phyloP scores from a whole-genome alignment of 2,329 filamentous ascomycete species.

The Periglandula ipomoeae region DNA sequence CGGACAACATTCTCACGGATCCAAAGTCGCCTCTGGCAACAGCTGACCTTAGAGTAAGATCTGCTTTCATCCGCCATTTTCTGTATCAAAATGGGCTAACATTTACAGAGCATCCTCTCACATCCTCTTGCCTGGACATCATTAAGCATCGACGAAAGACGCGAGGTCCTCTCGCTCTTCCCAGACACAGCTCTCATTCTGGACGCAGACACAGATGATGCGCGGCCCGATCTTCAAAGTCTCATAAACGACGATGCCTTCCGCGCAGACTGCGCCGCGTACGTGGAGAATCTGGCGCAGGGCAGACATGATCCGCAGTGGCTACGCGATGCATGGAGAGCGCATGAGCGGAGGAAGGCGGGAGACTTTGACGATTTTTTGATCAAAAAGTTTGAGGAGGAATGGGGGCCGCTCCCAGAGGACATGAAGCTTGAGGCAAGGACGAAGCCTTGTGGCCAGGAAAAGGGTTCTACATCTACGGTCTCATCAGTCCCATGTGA shows the following conservation, averaged over 20 bases:
- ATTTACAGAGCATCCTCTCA: slow-evolving; percentile 24
- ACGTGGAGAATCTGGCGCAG: slow-evolving; percentile 34
- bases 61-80: background rate
- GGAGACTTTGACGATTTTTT: slow-evolving; percentile 43
- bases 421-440: slow-evolving; percentile 15
- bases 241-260: slow-evolving; percentile 39
- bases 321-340: slow-evolving; percentile 42
- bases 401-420: slow-evolving; percentile 36
- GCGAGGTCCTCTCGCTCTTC: slow-evolving; percentile 28
- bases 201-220: slow-evolving; percentile 23
- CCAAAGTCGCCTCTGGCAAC: slow-evolving; percentile 28
- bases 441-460: background rate
- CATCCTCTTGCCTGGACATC: slow-evolving; percentile 30
- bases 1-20: slow-evolving; percentile 26
- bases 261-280: slow-evolving; percentile 35
- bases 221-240: slow-evolving; percentile 31
- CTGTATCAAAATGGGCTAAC: background rate
- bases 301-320: slow-evolving; percentile 44
- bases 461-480: background rate
- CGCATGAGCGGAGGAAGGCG: slow-evolving; percentile 36
- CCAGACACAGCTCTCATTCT: slow-evolving; percentile 29
- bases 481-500: no score
- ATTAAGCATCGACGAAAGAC: slow-evolving; percentile 23
- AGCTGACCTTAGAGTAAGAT: slow-evolving; percentile 29
- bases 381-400: slow-evolving; percentile 33